phyloP scores from a whole-genome alignment of 345 rosid genomes.

The Mallotus nudiflorus region DNA sequence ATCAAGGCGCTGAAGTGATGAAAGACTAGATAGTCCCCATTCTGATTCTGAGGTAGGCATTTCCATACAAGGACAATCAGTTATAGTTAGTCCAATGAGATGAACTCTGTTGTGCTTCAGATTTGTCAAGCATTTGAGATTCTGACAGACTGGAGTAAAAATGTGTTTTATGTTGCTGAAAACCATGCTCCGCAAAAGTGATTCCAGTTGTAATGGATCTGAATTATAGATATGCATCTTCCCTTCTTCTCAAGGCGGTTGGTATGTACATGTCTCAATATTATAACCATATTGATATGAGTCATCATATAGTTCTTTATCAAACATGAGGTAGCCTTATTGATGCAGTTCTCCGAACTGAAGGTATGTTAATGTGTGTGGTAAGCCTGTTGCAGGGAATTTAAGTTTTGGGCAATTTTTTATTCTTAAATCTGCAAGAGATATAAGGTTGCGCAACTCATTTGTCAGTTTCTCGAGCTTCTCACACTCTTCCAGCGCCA shows the following conservation, averaged over 20 bases:
- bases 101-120: neutral
- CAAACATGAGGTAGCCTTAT: too few species aligned
- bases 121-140: neutral
- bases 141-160: too few species aligned
- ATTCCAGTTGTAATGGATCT: too few species aligned
- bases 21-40: constrained; percentile 25
- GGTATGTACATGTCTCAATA: too few species aligned
- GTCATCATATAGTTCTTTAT: too few species aligned
- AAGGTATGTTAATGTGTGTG: neutral
- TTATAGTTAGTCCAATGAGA: neutral
- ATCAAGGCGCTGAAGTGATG: constrained; percentile 22
- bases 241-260: too few species aligned
- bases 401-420: constrained; percentile 5
- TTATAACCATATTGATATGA: too few species aligned
- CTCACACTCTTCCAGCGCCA: neutral
- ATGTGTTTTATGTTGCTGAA: too few species aligned
- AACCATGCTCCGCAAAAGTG: too few species aligned
- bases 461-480: constrained; percentile 27
- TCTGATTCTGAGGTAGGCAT: neutral
- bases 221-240: too few species aligned
- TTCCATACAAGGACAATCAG: too few species aligned
- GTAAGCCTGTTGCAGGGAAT: constrained; percentile 15
- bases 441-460: constrained; percentile 25
- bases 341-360: too few species aligned
- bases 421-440: constrained; percentile 17